Evolutionary conservation across 2,329 filamentous ascomycete species (phyloP).

Genomic region (Colletotrichum chrysophilum): DNA sequence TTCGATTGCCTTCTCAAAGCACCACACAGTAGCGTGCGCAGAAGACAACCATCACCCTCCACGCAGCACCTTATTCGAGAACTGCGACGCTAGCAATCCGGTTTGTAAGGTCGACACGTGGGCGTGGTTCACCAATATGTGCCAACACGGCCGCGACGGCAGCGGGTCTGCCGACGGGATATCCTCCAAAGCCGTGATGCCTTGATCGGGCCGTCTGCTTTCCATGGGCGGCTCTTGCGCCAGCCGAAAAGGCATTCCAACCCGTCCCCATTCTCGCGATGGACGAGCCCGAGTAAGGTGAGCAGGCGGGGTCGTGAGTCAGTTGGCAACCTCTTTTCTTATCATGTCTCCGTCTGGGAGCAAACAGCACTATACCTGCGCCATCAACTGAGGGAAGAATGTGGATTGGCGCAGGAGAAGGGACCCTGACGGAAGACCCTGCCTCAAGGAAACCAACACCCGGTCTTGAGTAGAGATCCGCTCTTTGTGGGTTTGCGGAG

Average conservation of each 20-base stretch:
- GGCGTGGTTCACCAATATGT: not conserved
- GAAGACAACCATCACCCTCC: not conserved
- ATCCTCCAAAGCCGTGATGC: not conserved
- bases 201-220: not conserved
- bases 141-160: not conserved
- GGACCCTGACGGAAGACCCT: not conserved
- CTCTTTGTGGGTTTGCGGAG: not conserved
- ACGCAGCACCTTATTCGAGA: not conserved
- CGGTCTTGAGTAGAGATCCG: not conserved
- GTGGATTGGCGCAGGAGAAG: not conserved
- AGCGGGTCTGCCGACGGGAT: not conserved
- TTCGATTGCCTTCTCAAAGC: not conserved
- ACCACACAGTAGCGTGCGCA: not conserved
- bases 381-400: not conserved
- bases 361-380: constrained; percentile 10
- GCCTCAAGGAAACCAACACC: not conserved
- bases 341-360: not conserved
- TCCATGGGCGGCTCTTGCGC: not conserved
- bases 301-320: not conserved
- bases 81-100: not conserved
- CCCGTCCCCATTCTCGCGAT: not conserved
- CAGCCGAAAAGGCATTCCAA: not conserved
- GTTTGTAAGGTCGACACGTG: not conserved
- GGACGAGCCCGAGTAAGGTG: not conserved
- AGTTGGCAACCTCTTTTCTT: constrained; percentile 4